Evolutionary conservation across 768 basidiomycete genomes (phyloP).

Genomic region (Candolleomyces eurysporus): DNA sequence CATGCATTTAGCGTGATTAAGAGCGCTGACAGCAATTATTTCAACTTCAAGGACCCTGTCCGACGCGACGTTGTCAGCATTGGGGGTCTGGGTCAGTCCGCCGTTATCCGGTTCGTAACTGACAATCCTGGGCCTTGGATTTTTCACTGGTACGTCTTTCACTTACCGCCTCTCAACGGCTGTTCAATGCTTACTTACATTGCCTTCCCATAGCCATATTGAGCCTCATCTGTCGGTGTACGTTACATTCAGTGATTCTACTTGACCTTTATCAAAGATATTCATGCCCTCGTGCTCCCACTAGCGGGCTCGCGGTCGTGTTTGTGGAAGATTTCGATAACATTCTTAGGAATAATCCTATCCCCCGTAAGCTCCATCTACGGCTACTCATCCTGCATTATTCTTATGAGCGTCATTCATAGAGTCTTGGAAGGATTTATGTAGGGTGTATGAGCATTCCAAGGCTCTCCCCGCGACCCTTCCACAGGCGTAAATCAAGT

Average conservation of each 20-base stretch:
- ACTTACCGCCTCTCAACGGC: not conserved
- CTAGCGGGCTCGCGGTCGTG: constrained; percentile 33
- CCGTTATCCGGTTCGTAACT: constrained; percentile 61
- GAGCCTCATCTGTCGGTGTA: not conserved
- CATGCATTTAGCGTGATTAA: constrained; percentile 44
- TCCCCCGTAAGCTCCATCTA: not conserved
- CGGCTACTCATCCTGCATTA: not conserved
- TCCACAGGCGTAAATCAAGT: too few relatives aligned
- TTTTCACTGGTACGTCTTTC: constrained; percentile 33
- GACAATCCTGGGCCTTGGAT: constrained; percentile 70
- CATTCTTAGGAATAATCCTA: constrained; percentile 9
- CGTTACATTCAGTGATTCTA: not conserved
- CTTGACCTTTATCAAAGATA: not conserved
- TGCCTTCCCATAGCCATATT: not conserved
- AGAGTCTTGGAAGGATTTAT: constrained; percentile 20
- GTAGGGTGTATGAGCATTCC: not conserved
- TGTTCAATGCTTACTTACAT: too few relatives aligned
- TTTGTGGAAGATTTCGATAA: constrained; percentile 28
- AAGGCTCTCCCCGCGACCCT: too few relatives aligned
- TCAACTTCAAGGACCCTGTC: constrained; percentile 53
- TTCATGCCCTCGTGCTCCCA: too few relatives aligned
- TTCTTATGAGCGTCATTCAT: not conserved
- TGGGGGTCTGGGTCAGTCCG: constrained; percentile 36
- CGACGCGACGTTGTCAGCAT: constrained; percentile 56
- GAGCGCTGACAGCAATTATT: constrained; percentile 33